Evolutionary conservation across 2,329 filamentous ascomycete species (phyloP).

Genomic region (Ascochyta viciae-villosae): DNA sequence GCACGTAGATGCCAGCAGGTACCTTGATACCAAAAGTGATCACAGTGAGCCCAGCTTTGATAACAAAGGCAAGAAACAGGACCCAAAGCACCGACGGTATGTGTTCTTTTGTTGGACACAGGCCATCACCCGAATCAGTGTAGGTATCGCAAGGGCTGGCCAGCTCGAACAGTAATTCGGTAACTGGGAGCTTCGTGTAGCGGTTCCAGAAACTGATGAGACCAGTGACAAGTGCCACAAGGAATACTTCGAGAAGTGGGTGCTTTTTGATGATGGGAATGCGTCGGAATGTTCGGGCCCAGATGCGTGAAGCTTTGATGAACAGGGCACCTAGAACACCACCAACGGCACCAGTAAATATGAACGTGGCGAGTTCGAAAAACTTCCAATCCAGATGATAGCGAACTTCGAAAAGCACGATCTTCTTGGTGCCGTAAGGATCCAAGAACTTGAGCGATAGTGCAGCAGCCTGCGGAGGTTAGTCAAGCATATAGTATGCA

Average conservation of each 20-base stretch:
- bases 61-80: constrained; percentile 78
- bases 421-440: constrained; percentile 94
- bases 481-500: neutral
- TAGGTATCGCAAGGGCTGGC: constrained; percentile 84
- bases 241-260: constrained; percentile 84
- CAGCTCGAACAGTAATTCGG: constrained; percentile 87
- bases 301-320: constrained; percentile 91
- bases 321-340: constrained; percentile 88
- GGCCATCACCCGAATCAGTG: constrained; percentile 70
- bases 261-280: constrained; percentile 80
- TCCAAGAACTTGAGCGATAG: constrained; percentile 93
- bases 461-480: constrained; percentile 65
- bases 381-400: constrained; percentile 92
- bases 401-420: constrained; percentile 93
- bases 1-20: constrained; percentile 95
- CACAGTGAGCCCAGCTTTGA: constrained; percentile 87
- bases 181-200: constrained; percentile 86
- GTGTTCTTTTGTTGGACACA: constrained; percentile 78
- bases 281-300: constrained; percentile 88
- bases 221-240: constrained; percentile 86
- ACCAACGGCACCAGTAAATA: constrained; percentile 84
- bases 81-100: constrained; percentile 80
- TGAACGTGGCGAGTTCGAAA: constrained; percentile 87
- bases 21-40: constrained; percentile 97
- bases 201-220: constrained; percentile 92